These are phyloP conservation scores for Aspergillus pseudoglaucus DNA, from an alignment of 2,329 filamentous ascomycete species.

Conservation along the genomic window DNA sequence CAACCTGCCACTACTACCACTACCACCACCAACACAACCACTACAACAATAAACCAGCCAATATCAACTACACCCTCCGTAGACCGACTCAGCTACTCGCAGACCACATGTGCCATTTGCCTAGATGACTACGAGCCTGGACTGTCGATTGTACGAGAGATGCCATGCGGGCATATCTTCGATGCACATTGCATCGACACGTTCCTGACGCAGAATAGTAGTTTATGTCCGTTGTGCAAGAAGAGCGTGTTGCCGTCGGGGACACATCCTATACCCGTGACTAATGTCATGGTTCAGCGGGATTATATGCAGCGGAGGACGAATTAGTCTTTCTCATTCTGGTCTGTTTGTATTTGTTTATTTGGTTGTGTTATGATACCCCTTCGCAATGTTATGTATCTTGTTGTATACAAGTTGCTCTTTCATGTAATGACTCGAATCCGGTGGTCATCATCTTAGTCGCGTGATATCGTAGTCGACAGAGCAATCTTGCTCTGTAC, in stretches of 20 bases:
- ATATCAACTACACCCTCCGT: neutral
- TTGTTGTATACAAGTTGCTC: no score
- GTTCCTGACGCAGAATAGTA: conserved; percentile 71
- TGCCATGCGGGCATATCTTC: conserved; percentile 88
- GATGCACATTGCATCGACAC: conserved; percentile 87
- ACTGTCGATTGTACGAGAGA: conserved; percentile 68
- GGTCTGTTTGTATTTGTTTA: neutral
- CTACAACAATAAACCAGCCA: neutral
- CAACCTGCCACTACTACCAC: neutral
- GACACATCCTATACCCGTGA: conserved; percentile 60
- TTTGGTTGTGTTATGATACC: neutral
- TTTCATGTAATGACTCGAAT: no score
- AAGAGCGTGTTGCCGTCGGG: conserved; percentile 67
- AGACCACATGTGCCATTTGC: conserved; percentile 86
- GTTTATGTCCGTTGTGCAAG: conserved; percentile 87
- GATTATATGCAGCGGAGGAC: conserved; percentile 59
- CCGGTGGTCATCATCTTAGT: no score
- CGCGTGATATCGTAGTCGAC: no score
- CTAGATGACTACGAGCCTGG: conserved; percentile 69
- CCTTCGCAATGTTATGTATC: neutral
- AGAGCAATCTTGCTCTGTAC: no score
- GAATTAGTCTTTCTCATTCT: neutral
- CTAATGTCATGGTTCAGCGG: conserved; percentile 78
- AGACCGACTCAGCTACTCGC: conserved; percentile 48
- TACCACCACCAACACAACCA: neutral